These are phyloP conservation scores for Helianthus annuus DNA, from an alignment of 129 eudicot genomes.

Conservation along the genomic window DNA sequence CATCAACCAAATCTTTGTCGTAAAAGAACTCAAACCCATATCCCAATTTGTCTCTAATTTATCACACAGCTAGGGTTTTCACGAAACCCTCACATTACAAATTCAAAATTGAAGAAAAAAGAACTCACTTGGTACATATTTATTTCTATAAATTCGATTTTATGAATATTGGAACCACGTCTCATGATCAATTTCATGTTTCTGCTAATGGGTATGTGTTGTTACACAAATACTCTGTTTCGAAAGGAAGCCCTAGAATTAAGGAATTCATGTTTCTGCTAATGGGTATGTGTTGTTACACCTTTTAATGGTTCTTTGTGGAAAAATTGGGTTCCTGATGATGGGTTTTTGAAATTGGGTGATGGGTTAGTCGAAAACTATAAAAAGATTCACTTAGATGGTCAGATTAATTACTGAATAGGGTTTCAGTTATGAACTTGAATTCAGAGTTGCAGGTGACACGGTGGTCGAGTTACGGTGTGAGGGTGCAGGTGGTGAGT, in stretches of 20 bases:
- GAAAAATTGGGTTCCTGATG: constrained; percentile 90
- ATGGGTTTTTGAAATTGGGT: constrained; percentile 44
- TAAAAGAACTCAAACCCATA: constrained; percentile 33
- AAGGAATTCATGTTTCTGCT: constrained; percentile 73
- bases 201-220: constrained; percentile 70
- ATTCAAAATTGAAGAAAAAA: constrained; percentile 52
- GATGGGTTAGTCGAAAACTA: constrained; percentile 34
- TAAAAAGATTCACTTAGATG: constrained; percentile 50
- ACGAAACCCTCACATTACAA: constrained; percentile 50
- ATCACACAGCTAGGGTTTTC: constrained; percentile 68
- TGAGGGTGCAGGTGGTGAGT: too few species aligned
- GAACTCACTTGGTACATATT: constrained; percentile 67
- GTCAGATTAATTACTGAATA: constrained; percentile 59
- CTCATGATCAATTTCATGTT: constrained; percentile 74
- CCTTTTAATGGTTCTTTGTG: constrained; percentile 95
- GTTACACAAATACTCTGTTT: constrained; percentile 48
- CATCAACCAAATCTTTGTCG: constrained; percentile 38
- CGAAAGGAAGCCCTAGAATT: constrained; percentile 27
- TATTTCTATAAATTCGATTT: constrained; percentile 53
- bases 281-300: constrained; percentile 79
- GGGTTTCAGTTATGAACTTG: constrained; percentile 25
- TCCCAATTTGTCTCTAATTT: constrained; percentile 50
- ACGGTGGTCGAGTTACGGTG: too few species aligned
- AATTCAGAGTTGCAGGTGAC: too few species aligned
- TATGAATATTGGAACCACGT: constrained; percentile 14